phyloP scores from a whole-genome alignment of 2,329 filamentous ascomycete species.

The Ophiostoma fasciatum region DNA sequence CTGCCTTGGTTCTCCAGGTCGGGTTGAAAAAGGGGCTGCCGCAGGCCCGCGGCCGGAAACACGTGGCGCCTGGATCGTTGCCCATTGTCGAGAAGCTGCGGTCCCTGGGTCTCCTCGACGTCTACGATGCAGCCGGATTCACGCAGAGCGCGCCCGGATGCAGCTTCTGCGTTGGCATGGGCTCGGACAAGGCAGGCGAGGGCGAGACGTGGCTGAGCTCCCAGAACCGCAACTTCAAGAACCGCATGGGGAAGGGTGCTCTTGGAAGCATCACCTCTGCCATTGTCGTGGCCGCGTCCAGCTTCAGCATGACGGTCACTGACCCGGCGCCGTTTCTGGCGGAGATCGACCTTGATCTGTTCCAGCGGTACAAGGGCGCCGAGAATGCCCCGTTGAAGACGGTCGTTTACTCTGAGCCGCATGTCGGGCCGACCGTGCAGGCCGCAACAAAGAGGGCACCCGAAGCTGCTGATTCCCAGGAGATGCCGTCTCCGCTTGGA shows the following conservation, averaged over 20 bases:
- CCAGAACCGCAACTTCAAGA: constrained; percentile 31
- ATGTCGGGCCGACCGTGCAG: background rate
- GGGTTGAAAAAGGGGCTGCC: constrained; percentile 21
- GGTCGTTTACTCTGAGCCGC: background rate
- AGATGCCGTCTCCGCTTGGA: too few species aligned
- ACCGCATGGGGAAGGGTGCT: constrained; percentile 17
- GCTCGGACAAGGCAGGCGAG: constrained; percentile 23
- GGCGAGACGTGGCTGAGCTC: constrained; percentile 29
- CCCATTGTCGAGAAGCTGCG: constrained; percentile 23
- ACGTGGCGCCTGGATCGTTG: constrained; percentile 24
- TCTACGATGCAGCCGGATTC: constrained; percentile 27
- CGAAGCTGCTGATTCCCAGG: too few species aligned
- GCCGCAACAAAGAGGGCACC: background rate
- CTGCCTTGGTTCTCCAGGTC: constrained; percentile 23
- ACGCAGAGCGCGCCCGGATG: constrained; percentile 27
- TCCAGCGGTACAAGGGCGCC: constrained; percentile 1
- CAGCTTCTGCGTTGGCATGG: constrained; percentile 29
- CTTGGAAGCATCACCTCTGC: constrained; percentile 30
- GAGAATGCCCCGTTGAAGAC: background rate
- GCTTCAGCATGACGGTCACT: constrained; percentile 1
- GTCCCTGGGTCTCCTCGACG: constrained; percentile 19
- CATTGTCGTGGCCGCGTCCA: constrained; percentile 12
- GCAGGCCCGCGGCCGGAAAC: constrained; percentile 20
- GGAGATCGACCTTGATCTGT: constrained; percentile 6
- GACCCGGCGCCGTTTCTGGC: constrained; percentile 1